Evolutionary conservation across 345 rosid genomes (phyloP), one percentile per base, ranked within the genome.

Genomic region (Dipteronia dyeriana): DNA sequence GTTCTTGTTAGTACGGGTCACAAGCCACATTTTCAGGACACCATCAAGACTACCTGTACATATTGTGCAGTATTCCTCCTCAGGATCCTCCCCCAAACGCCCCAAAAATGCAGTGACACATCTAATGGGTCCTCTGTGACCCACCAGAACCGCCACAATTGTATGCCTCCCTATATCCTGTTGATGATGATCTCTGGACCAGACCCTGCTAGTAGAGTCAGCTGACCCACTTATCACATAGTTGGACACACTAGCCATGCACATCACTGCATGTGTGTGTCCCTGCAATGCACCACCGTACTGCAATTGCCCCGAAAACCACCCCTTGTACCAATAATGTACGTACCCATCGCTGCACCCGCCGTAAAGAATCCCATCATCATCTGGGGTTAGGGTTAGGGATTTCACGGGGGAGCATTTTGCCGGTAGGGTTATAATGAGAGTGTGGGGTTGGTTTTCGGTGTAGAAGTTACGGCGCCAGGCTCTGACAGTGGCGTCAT

Each of bases 1-100:
- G 26, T 29, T 75, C 41, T 29, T 74, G 39, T 68, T 81, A 2
- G 38, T 34, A 0, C 64, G 79, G 1, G 71, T 75, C 43, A 83
- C 87, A 0, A 86, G 80, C 90, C 88, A 89, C 34, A 84, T 60
- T 79, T 89, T 89, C 12, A 87, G 76, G 25, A 82, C 92, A 10
- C 89, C 88, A 39, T 89, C 92, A 29, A 89, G 89, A 68, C 92
- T 87, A 1, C 89, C 90, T 0, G 79, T 84, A 78, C 85, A 87
- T 17, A 89, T 75, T n/a, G 85, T 80, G 83, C 87, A 73, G 11
- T 29, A n/a, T 56, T 82, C 84, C 25, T 80, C 87, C 26, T 87
- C 87, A 45, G 72, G 41, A 20, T 80, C 86, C 26, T 81, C 84
- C 0, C 80, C 73, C 1, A 72, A 56, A 9, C 72, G 75, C 20